Conservation (phyloP, 306 rosid genomes). For the Ormosia semicastrata region DNA sequence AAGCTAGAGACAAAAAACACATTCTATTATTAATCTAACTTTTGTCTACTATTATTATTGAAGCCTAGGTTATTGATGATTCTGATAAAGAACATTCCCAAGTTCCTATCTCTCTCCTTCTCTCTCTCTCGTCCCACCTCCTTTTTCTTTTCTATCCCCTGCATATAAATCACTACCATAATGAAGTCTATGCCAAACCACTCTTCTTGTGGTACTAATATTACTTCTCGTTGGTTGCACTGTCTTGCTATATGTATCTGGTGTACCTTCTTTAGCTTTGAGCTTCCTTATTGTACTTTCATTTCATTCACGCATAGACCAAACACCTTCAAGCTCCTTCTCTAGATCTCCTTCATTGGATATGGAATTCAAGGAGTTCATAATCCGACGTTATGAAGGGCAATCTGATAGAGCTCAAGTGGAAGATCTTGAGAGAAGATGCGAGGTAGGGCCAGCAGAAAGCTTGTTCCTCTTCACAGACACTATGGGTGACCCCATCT, state of each 20-base stretch:
- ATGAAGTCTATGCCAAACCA: slow-evolving; percentile 40
- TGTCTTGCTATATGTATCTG: slow-evolving; percentile 29
- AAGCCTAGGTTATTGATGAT: slow-evolving; percentile 51
- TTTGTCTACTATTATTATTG: slow-evolving; percentile 49
- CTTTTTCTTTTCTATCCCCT: slow-evolving; percentile 1
- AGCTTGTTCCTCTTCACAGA: slow-evolving; percentile 84
- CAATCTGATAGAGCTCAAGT: slow-evolving; percentile 65
- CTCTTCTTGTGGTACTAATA: slow-evolving; percentile 16
- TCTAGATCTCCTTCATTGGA: background rate
- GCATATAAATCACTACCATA: slow-evolving; percentile 45
- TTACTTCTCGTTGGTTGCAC: slow-evolving; percentile 21
- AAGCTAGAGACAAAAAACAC: slow-evolving; percentile 59
- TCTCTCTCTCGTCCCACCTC: slow-evolving; percentile 20
- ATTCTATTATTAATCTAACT: slow-evolving; percentile 55
- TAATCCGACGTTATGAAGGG: slow-evolving; percentile 64
- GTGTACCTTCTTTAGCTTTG: slow-evolving; percentile 17
- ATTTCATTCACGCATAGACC: slow-evolving; percentile 10
- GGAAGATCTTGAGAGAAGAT: slow-evolving; percentile 77
- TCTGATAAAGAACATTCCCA: slow-evolving; percentile 54
- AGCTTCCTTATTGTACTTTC: slow-evolving; percentile 2
- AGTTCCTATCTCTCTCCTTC: slow-evolving; percentile 23
- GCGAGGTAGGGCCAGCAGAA: slow-evolving; percentile 77
- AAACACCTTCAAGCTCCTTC: background rate
- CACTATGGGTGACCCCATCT: slow-evolving; percentile 95
- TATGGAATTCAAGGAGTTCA: slow-evolving; percentile 50